A percentile compares a stretch with the other conserved stretches of the same genome.
Evolutionary conservation across 2,329 filamentous ascomycete species (phyloP).

Genomic region (Xylariaceae sp.): DNA sequence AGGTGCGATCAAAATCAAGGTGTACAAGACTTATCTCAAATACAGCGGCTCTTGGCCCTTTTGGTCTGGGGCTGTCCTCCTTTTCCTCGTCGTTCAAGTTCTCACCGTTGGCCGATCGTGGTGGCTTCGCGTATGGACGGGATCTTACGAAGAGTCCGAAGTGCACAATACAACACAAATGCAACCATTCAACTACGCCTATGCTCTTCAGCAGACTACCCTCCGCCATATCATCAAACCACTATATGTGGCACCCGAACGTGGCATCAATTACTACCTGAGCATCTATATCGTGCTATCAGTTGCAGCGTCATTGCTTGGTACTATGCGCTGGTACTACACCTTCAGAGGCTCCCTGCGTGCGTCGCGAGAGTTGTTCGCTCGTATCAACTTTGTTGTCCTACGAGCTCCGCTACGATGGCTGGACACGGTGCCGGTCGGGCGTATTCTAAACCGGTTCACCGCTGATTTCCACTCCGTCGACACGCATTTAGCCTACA

Average conservation of each 20-base stretch:
- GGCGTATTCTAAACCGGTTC: constrained; percentile 74
- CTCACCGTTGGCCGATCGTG: constrained; percentile 59
- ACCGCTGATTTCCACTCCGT: constrained; percentile 74
- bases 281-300: constrained; percentile 65
- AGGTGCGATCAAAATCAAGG: constrained; percentile 63
- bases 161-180: constrained; percentile 22
- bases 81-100: constrained; percentile 55
- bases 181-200: constrained; percentile 42
- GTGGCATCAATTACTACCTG: constrained; percentile 61
- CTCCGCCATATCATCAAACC: constrained; percentile 38
- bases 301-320: constrained; percentile 53
- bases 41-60: constrained; percentile 62
- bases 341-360: constrained; percentile 64
- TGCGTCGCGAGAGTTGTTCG: constrained; percentile 68
- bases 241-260: constrained; percentile 26
- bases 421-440: constrained; percentile 77
- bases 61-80: constrained; percentile 53
- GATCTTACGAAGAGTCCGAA: constrained; percentile 36
- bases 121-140: constrained; percentile 65
- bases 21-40: constrained; percentile 67
- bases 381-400: constrained; percentile 63
- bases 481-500: constrained; percentile 64
- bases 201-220: constrained; percentile 46
- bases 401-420: constrained; percentile 73
- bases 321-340: constrained; percentile 61